These are phyloP conservation scores for Aspergillus egyptiacus DNA, from an alignment of 495 filamentous ascomycete genomes.

Conservation along the genomic window DNA sequence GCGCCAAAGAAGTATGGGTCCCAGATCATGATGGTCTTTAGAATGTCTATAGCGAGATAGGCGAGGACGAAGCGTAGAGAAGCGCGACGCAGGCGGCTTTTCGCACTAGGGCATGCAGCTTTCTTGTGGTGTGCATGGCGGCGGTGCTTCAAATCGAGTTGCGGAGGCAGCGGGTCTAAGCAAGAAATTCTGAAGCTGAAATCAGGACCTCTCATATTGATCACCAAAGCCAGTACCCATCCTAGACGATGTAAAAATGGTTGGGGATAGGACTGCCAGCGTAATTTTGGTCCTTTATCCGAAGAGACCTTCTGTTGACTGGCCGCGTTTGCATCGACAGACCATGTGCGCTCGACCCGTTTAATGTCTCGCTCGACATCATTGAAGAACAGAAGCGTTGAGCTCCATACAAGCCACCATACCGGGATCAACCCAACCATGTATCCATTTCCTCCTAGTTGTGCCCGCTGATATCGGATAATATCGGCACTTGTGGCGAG, in stretches of 20 bases:
- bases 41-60: constrained; percentile 61
- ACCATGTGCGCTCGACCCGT: constrained; percentile 47
- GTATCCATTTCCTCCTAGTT: constrained; percentile 57
- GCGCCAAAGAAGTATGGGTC: constrained; percentile 69
- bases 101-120: constrained; percentile 23
- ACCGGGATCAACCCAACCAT: constrained; percentile 58
- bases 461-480: constrained; percentile 41
- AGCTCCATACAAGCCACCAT: constrained; percentile 63
- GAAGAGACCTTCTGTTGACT: neutral
- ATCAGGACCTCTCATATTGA: constrained; percentile 65
- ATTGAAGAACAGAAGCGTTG: constrained; percentile 56
- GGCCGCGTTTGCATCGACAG: neutral
- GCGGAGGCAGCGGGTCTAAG: constrained; percentile 52
- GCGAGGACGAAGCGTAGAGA: constrained; percentile 41
- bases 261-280: constrained; percentile 71
- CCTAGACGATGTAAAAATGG: constrained; percentile 56
- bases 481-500: constrained; percentile 38
- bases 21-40: constrained; percentile 58
- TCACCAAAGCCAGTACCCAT: constrained; percentile 65
- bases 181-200: constrained; percentile 68
- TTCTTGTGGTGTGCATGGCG: constrained; percentile 10
- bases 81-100: constrained; percentile 42
- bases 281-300: constrained; percentile 14
- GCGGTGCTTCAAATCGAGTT: constrained; percentile 26
- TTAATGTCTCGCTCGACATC: constrained; percentile 60